Conservation (phyloP, 2,329 filamentous ascomycete genomes). For the Paramyrothecium sp. region DNA sequence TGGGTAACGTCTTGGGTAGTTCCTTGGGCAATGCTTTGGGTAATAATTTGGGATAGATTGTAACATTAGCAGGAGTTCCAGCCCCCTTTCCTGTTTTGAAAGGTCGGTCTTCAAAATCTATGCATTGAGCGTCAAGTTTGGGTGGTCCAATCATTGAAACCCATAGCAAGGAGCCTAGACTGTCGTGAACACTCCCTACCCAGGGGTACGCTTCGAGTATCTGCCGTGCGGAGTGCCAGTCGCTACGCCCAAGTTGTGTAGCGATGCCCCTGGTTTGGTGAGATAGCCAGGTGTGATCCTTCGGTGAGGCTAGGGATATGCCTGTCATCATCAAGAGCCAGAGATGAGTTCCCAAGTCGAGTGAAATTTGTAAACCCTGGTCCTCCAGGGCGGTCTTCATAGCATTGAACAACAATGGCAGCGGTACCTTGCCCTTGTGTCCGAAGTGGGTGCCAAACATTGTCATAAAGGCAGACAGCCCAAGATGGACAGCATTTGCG, state of each 20-base stretch:
- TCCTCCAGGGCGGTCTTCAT: neutral
- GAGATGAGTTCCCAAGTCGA: constrained; percentile 6
- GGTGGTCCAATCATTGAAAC: neutral
- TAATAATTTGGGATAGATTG: neutral
- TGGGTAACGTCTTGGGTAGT: neutral
- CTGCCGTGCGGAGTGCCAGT: neutral
- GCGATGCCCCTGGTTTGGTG: neutral
- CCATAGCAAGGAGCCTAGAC: neutral
- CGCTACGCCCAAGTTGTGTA: neutral
- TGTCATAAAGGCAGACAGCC: neutral
- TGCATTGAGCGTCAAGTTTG: too few relatives aligned
- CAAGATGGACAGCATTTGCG: neutral
- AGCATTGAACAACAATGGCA: neutral
- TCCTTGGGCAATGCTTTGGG: neutral
- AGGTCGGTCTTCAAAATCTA: neutral
- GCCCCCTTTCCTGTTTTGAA: neutral
- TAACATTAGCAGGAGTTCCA: neutral
- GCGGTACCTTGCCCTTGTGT: neutral
- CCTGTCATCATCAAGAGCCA: constrained; percentile 4
- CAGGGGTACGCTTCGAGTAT: neutral
- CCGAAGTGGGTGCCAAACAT: neutral
- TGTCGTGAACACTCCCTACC: neutral
- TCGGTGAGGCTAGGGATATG: neutral
- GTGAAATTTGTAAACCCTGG: neutral
- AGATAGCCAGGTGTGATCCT: neutral